Percentiles rank a stretch among this genome's conserved stretches.
Evolutionary conservation across 495 filamentous ascomycete genomes (phyloP).

Genomic region (Trichoderma parareesei): DNA sequence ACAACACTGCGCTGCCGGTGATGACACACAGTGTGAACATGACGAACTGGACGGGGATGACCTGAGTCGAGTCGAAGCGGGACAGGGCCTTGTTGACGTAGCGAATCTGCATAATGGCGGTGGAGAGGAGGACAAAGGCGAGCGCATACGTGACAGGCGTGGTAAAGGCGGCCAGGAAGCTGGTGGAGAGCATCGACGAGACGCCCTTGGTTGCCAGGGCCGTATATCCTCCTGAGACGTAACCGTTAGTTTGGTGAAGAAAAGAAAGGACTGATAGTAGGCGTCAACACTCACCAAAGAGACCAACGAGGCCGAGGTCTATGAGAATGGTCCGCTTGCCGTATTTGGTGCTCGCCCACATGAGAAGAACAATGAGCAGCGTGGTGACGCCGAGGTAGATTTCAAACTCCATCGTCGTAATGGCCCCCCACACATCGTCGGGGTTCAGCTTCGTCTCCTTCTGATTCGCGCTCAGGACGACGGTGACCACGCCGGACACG

Average conservation of each 20-base stretch:
- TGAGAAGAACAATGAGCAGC: conserved; percentile 61
- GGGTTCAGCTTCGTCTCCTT: conserved; percentile 88
- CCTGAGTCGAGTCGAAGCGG: conserved; percentile 91
- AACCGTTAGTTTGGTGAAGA: conserved; percentile 23
- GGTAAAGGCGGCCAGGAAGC: conserved; percentile 74
- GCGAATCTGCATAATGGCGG: conserved; percentile 89
- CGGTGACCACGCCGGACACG: conserved; percentile 78
- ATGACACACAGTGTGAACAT: conserved; percentile 94
- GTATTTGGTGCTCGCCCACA: conserved; percentile 74
- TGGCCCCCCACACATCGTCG: conserved; percentile 80
- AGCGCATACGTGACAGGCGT: conserved; percentile 88
- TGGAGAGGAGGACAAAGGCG: conserved; percentile 63
- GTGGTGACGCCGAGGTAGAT: conserved; percentile 75
- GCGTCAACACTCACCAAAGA: conserved; percentile 60
- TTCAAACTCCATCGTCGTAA: conserved; percentile 84
- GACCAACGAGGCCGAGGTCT: conserved; percentile 82
- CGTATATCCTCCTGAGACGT: conserved; percentile 71
- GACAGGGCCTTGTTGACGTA: conserved; percentile 94
- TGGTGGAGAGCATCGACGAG: conserved; percentile 85
- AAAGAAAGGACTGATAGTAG: not conserved
- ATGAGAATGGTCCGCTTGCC: conserved; percentile 81
- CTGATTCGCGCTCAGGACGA: conserved; percentile 85
- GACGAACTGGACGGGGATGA: conserved; percentile 95
- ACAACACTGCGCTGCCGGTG: conserved; percentile 83
- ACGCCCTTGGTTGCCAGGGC: conserved; percentile 94